Percentiles rank a stretch among this genome's conserved stretches.
Conservation (phyloP, 805 yeast genomes). For the Ogataea siamensis region DNA sequence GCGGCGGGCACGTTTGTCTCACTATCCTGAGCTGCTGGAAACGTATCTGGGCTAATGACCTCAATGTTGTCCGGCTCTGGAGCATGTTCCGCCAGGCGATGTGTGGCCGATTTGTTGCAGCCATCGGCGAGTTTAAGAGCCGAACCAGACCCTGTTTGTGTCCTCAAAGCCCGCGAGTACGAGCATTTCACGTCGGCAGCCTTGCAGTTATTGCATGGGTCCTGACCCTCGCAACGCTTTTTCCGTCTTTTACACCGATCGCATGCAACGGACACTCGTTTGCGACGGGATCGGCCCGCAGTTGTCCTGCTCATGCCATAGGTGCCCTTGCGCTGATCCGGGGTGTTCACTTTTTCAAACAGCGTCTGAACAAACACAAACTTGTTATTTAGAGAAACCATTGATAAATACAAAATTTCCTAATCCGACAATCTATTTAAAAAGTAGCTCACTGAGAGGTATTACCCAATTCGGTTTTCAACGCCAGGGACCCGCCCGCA, state of each 20-base stretch:
- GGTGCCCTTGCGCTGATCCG: neutral
- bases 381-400: constrained; percentile 6
- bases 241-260: constrained; percentile 18
- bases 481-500: constrained; percentile 24
- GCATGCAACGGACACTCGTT: constrained; percentile 15
- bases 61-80: too few species aligned
- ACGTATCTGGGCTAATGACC: too few species aligned
- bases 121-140: too few species aligned
- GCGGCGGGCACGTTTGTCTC: too few species aligned
- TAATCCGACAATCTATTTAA: neutral
- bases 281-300: neutral
- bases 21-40: too few species aligned
- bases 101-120: too few species aligned
- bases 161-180: constrained; percentile 1
- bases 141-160: neutral
- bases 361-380: constrained; percentile 14
- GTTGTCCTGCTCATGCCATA: neutral
- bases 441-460: constrained; percentile 15
- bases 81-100: too few species aligned
- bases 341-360: constrained; percentile 2
- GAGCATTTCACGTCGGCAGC: constrained; percentile 3
- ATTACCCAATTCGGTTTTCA: constrained; percentile 17
- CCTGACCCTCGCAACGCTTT: constrained; percentile 19
- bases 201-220: constrained; percentile 13
- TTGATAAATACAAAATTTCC: neutral